These are phyloP conservation scores for Jacaranda copaia DNA, from an alignment of 257 asterid genomes.

Conservation along the genomic window DNA sequence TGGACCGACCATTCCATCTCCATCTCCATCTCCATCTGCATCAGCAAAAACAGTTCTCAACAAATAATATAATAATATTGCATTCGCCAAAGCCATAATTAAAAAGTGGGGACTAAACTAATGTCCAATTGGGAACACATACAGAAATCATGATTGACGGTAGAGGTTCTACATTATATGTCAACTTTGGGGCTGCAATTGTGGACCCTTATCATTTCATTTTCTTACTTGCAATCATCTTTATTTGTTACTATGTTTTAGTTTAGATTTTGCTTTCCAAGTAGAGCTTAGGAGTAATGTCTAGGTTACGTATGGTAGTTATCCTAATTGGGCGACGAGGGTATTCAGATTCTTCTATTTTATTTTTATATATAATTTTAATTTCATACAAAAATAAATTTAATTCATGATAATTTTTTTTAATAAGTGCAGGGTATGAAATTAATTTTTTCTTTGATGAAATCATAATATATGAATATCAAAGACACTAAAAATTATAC, in stretches of 20 bases:
- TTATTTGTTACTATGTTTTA: background rate
- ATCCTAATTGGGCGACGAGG: background rate
- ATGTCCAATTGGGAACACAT: background rate
- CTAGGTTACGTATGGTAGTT: background rate
- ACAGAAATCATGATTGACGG: too few relatives aligned
- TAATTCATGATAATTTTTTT: too few relatives aligned
- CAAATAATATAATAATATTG: background rate
- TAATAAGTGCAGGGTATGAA: too few relatives aligned
- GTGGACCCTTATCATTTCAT: background rate
- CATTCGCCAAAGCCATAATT: conserved; percentile 24
- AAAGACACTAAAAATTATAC: too few relatives aligned
- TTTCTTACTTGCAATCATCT: background rate
- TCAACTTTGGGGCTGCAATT: background rate
- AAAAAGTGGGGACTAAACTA: background rate
- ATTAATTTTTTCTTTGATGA: too few relatives aligned
- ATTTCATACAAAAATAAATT: too few relatives aligned
- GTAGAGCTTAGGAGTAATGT: background rate
- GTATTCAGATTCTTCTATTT: too few relatives aligned
- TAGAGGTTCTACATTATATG: too few relatives aligned
- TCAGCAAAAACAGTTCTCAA: conserved; percentile 4
- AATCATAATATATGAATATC: too few relatives aligned
- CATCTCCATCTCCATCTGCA: background rate
- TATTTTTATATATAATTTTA: too few relatives aligned
- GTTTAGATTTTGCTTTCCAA: background rate
- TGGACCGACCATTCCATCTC: conserved; percentile 20